Evolutionary conservation across 139 green algal genomes (phyloP), one percentile per base, ranked within the genome.

Genomic region (Tetratostichococcus sp.): DNA sequence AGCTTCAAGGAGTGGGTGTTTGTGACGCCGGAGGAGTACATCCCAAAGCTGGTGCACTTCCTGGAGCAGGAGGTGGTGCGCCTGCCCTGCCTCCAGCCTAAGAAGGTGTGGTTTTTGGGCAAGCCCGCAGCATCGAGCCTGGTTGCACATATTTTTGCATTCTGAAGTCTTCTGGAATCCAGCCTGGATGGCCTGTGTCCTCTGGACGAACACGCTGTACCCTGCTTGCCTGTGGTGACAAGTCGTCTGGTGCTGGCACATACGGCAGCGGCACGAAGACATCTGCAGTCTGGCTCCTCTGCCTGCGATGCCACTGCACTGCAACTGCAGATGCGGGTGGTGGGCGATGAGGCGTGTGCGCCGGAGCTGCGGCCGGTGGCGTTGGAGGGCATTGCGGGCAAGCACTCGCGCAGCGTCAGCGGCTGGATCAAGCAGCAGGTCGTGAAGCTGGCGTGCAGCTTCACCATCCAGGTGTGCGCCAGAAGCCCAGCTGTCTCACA

Each of bases 371-470:
- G 62, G 62, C 62, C 62, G 62, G 62, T 32, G 26, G n/a, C 62
- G 5, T 26, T 32, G 28, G 62, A 35, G 28, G 26, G 26, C 17
- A 62, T 62, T 26, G 50, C 50, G 11, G 50, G 50, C 50, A 62
- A 62, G 50, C 50, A 62, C 50, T 62, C 50, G 62, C 62, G 62
- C 62, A 34, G 62, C 62, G 26, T 68, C 28, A 34, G n/a, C 28
- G 62, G 62, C 62, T 68, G 62, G 62, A 68, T 68, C 28, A 68
- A 68, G 62, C 62, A 68, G 62, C 62, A 68, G 62, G 28, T 68
- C 28, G 28, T 68, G 11, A 62, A 62, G 50, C 50, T 62, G 17
- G 50, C 50, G 17, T 62, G 50, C 50, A 62, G 50, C 50, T 62
- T 62, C 50, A 62, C 50, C 11, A 62, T 62, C 50, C 50, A 62